Evolutionary conservation across 176 grass and related monocot species (phyloP).

Genomic region (Zoysia pacifica): DNA sequence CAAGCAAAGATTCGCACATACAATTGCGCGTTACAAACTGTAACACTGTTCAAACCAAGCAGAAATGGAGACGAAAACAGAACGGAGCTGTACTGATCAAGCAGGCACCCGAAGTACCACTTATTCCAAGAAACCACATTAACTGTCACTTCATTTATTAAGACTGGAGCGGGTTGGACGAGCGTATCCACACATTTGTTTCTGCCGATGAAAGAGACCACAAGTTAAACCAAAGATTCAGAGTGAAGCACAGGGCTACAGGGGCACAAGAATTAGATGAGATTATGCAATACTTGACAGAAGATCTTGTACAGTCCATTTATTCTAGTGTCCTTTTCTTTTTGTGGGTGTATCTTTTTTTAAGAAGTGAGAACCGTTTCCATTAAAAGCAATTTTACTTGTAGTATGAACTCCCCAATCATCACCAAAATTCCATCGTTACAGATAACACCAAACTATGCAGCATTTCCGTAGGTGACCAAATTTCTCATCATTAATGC

Average conservation of each 20-base stretch:
- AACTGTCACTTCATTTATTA: slow-evolving; percentile 26
- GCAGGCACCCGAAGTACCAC: neutral
- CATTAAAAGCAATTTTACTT: neutral
- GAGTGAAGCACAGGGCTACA: too few relatives aligned
- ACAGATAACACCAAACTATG: neutral
- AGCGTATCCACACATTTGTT: neutral
- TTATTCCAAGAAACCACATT: slow-evolving; percentile 36
- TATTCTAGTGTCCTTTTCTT: neutral
- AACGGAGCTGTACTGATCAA: neutral
- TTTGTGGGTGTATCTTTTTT: neutral
- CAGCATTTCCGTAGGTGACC: neutral
- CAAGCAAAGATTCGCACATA: slow-evolving; percentile 6
- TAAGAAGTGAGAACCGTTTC: neutral
- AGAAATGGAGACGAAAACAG: neutral
- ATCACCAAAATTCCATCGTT: neutral
- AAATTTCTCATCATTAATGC: too few relatives aligned
- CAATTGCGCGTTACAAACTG: neutral
- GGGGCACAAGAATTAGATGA: neutral
- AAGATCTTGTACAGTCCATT: neutral
- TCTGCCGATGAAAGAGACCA: slow-evolving; percentile 30
- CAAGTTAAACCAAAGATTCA: neutral
- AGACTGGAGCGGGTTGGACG: neutral
- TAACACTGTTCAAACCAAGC: slow-evolving; percentile 9
- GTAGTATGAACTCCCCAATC: neutral
- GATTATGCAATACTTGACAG: neutral